Evolutionary conservation across 2,329 filamentous ascomycete genomes (phyloP), one percentile per base, ranked within the genome.

Genomic region (Tolypocladium cylindrosporum): DNA sequence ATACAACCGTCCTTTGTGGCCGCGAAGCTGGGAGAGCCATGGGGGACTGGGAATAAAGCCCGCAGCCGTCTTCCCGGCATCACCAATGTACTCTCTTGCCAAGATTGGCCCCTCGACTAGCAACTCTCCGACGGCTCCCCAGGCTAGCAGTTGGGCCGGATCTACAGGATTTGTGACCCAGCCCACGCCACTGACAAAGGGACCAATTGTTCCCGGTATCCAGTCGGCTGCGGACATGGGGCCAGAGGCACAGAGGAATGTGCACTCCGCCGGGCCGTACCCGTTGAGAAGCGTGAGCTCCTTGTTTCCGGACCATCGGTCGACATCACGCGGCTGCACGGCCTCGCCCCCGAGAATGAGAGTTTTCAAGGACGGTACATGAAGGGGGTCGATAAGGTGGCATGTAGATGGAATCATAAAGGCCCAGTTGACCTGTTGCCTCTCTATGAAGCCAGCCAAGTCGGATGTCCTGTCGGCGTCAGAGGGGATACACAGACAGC

Each of bases 31-130:
- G 2, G 57, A 48, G 7, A 59, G 66, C 64, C 57, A 78, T 74
- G 37, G 78, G 63, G 59, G 82, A 80, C 53, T 77, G 75, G 19
- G 80, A 72, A 19, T 71, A 65, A 8, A 60, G 7, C 24, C 34
- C 10, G n/a, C 40, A 14, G 36, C 66, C 3, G 65, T 69, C 52
- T 62, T 64, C 19, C 57, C 58, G 0, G 58, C 41, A 24, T 65
- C 60, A 7, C 55, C 51, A 8, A 68, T 52, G 39, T 63, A 71
- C 7, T 62, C 67, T 1, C 60, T 57, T 2, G 61, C 61, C 2
- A 70, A 57, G 2, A 64, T 54, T 2, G 64, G 64, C 0, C 67
- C 65, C 43, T 69, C 65, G 13, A 70, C 56, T 1, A 68, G 34
- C 9, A 69, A 51, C 53, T 70, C 68, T 6, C 67, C 68, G 1